phyloP scores from a whole-genome alignment of 2,329 filamentous ascomycete genomes.

The Calonectria hawksworthii region DNA sequence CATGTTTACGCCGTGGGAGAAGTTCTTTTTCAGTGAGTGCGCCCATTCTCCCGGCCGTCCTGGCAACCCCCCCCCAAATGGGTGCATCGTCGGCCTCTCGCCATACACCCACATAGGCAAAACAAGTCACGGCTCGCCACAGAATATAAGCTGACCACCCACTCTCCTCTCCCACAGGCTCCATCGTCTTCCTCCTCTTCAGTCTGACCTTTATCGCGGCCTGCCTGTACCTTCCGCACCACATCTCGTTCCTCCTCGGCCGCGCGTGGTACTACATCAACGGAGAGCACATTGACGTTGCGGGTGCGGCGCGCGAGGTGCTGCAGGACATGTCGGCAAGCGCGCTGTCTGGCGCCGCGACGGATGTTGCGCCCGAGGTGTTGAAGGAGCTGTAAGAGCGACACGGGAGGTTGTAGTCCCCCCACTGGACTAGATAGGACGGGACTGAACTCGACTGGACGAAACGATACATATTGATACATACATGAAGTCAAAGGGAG shows the following conservation, averaged over 20 bases:
- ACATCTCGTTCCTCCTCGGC: constrained; percentile 84
- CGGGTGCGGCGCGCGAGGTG: constrained; percentile 49
- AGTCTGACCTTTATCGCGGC: constrained; percentile 89
- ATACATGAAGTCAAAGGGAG: not conserved
- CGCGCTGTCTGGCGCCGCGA: constrained; percentile 45
- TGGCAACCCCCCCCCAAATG: not conserved
- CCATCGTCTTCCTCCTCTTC: constrained; percentile 90
- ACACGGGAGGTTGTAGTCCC: not conserved
- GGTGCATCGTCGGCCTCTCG: not conserved
- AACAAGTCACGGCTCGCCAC: not conserved
- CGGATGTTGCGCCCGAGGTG: constrained; percentile 38
- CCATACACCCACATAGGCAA: not conserved
- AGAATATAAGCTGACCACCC: constrained; percentile 47
- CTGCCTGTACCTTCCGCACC: constrained; percentile 93
- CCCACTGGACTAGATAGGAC: not conserved
- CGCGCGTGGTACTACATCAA: constrained; percentile 96
- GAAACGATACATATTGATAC: not conserved
- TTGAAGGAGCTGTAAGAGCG: constrained; percentile 51
- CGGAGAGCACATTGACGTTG: constrained; percentile 77
- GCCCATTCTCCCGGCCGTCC: not conserved
- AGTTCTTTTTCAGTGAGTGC: constrained; percentile 93
- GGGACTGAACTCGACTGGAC: not conserved
- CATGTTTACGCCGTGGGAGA: constrained; percentile 97
- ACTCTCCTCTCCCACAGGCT: constrained; percentile 69
- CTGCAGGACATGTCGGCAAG: constrained; percentile 50